Conservation (phyloP, 2,329 filamentous ascomycete genomes). For the Pyricularia sp. region DNA sequence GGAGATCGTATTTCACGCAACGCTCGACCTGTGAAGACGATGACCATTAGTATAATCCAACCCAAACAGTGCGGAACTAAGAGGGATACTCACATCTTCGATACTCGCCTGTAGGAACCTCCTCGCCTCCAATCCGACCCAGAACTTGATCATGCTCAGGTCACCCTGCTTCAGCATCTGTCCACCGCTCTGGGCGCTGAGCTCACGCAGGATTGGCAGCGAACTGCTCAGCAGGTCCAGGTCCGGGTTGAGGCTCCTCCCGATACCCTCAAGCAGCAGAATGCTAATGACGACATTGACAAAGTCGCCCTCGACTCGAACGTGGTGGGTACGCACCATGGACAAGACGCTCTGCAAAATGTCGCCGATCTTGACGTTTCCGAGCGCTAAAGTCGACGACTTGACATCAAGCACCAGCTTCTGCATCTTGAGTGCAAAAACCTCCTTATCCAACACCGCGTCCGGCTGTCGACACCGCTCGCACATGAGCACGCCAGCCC, state of each 20-base stretch:
- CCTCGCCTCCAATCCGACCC: slow-evolving; percentile 82
- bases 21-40: slow-evolving; percentile 54
- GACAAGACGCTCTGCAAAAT: slow-evolving; percentile 81
- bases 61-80: background rate
- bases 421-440: slow-evolving; percentile 95
- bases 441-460: slow-evolving; percentile 76
- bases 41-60: slow-evolving; percentile 2
- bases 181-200: slow-evolving; percentile 69
- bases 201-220: slow-evolving; percentile 78
- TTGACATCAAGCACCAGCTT: slow-evolving; percentile 90
- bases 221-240: slow-evolving; percentile 80
- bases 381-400: slow-evolving; percentile 79
- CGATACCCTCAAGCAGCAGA: slow-evolving; percentile 86
- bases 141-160: slow-evolving; percentile 80
- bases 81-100: slow-evolving; percentile 58
- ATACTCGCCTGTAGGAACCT: slow-evolving; percentile 84
- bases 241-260: slow-evolving; percentile 74
- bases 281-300: slow-evolving; percentile 98
- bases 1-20: slow-evolving; percentile 82
- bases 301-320: slow-evolving; percentile 92
- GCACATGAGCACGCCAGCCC: slow-evolving; percentile 90
- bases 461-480: slow-evolving; percentile 89
- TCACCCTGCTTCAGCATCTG: slow-evolving; percentile 63
- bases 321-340: slow-evolving; percentile 90
- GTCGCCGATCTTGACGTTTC: slow-evolving; percentile 93